Evolutionary conservation across 495 filamentous ascomycete genomes (phyloP).

Genomic region (Chaetomium tenue): DNA sequence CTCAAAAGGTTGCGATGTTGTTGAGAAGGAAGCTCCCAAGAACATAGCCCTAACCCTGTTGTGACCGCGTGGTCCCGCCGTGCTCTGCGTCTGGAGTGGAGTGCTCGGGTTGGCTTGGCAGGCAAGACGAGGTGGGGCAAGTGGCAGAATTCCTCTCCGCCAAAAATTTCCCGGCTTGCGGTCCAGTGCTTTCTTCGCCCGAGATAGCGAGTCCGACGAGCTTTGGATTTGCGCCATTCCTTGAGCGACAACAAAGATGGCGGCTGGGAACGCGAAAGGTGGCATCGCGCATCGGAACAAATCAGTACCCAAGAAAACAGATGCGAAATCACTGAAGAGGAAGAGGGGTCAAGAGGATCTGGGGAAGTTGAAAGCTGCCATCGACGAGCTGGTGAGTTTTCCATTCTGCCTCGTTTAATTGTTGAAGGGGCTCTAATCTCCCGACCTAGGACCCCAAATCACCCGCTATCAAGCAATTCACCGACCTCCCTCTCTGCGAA

Average conservation of each 20-base stretch:
- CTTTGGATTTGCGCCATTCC: constrained; percentile 2
- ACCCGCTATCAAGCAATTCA: constrained; percentile 57
- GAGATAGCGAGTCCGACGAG: neutral
- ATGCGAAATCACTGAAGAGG: constrained; percentile 43
- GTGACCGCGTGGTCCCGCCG: too few species aligned
- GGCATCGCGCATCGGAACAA: constrained; percentile 26
- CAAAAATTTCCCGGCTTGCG: constrained; percentile 35
- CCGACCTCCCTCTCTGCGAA: constrained; percentile 81
- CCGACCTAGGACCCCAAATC: constrained; percentile 45
- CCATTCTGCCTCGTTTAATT: neutral
- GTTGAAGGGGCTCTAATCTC: neutral
- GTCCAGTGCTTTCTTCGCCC: neutral
- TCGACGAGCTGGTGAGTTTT: constrained; percentile 41
- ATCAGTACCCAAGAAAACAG: constrained; percentile 34
- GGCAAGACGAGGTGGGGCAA: constrained; percentile 17
- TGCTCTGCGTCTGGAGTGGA: too few species aligned
- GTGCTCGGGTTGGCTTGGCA: too few species aligned
- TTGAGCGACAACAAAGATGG: constrained; percentile 22
- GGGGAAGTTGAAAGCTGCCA: constrained; percentile 51
- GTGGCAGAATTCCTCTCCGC: constrained; percentile 40
- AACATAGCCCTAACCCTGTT: constrained; percentile 9
- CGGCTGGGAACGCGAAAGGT: constrained; percentile 24
- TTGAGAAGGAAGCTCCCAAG: too few species aligned
- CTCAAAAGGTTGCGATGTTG: too few species aligned
- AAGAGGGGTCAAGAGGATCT: constrained; percentile 56